Conservation (phyloP, 2,329 filamentous ascomycete species). For the Dichotomopilus funicola region DNA sequence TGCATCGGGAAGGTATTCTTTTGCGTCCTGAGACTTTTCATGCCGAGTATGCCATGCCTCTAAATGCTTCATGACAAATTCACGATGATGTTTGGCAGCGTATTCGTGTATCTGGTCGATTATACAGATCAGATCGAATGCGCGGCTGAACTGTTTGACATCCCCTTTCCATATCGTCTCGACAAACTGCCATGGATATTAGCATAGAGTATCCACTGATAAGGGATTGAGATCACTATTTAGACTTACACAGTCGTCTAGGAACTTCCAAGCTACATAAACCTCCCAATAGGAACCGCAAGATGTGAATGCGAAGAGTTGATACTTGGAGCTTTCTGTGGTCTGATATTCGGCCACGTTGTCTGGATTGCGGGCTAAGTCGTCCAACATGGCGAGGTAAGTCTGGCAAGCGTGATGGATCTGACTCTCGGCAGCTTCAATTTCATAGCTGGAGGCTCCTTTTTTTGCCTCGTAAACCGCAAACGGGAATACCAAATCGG, state of each 20-base stretch:
- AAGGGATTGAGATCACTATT: no score
- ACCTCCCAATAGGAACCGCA: constrained; percentile 1
- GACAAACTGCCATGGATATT: neutral
- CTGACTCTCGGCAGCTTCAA: neutral
- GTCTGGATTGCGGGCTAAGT: constrained; percentile 1
- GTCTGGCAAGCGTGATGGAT: neutral
- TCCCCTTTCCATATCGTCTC: constrained; percentile 2
- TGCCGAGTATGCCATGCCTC: constrained; percentile 4
- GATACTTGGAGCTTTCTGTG: neutral
- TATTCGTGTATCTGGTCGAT: constrained; percentile 6
- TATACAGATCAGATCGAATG: constrained; percentile 2
- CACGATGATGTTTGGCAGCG: neutral
- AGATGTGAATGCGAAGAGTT: constrained; percentile 4
- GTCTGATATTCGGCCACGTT: constrained; percentile 5
- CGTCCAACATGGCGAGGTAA: constrained; percentile 4
- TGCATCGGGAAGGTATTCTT: neutral
- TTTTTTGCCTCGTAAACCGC: constrained; percentile 2
- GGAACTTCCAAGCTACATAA: neutral
- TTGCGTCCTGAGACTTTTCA: neutral
- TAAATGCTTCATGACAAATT: constrained; percentile 2
- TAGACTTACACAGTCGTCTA: neutral
- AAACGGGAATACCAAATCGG: neutral
- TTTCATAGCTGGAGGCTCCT: neutral
- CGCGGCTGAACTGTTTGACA: neutral
- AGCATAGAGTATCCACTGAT: neutral